These are phyloP conservation scores for Gaultheria prostrata DNA, from an alignment of 148 eudicot species.

Conservation along the genomic window DNA sequence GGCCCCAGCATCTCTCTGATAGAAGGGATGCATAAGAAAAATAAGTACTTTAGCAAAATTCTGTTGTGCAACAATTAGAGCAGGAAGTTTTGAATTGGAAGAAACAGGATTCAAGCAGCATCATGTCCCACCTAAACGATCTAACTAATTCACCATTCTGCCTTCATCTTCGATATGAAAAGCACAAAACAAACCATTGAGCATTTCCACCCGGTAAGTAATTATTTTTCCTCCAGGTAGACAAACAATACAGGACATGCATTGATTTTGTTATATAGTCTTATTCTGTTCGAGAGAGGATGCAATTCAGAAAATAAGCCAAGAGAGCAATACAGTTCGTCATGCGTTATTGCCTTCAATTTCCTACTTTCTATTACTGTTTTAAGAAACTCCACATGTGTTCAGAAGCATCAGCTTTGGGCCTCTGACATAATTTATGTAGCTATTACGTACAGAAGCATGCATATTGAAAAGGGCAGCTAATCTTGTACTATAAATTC, in stretches of 20 bases:
- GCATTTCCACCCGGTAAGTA: not conserved
- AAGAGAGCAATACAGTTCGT: not conserved
- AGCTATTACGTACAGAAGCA: not conserved
- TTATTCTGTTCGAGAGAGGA: not conserved
- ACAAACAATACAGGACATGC: not conserved
- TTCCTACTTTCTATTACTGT: not conserved
- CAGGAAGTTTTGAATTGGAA: not conserved
- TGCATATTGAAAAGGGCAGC: not conserved
- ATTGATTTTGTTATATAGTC: not conserved
- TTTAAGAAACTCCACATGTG: not conserved
- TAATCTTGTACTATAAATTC: not conserved
- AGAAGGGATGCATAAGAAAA: not conserved
- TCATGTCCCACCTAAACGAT: not conserved
- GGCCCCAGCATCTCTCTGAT: not conserved
- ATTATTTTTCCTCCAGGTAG: not conserved
- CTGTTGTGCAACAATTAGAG: not conserved
- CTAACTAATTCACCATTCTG: not conserved
- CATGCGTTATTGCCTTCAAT: not conserved
- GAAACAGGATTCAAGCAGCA: not conserved
- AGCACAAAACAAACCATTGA: not conserved
- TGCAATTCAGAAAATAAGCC: not conserved
- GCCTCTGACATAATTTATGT: not conserved
- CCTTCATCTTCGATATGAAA: not conserved
- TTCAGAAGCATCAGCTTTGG: not conserved
- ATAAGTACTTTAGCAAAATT: not conserved